Evolutionary conservation across 805 yeast genomes (phyloP), one percentile per base, ranked within the genome.

Genomic region (Schwanniomyces vanrijiae): DNA sequence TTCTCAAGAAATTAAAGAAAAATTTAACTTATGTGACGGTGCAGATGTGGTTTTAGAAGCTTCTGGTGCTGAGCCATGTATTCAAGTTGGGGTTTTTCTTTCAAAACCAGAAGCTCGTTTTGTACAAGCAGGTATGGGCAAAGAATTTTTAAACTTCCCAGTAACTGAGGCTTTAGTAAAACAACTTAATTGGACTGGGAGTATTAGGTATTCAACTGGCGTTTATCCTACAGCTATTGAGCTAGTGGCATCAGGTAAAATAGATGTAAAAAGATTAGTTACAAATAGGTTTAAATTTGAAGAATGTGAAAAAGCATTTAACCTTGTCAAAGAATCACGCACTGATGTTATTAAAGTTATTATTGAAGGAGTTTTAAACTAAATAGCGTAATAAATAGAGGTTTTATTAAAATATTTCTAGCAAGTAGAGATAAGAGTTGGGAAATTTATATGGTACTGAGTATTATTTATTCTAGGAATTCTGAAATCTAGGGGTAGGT

Each of bases 41-140:
- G 58, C 56, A 28, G 55, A 58, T 13, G 69, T 68, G 8, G 49
- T 63, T 3, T 55, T 60, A 19, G 60, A 55, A 44, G 54, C 55
- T 13, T 41, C 59, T 2, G 61, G 61, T 16, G 61, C 54, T 21
- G 61, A 58, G 5, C 45, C 55, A 28, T 55, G 57, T 49, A 51
- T 55, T 20, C 55, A 55, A 33, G 43, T 41, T 5, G 59, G 57
- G 2, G 52, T 53, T 2, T 47, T 44, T 37, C 43, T 51, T 4
- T 46, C 52, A 3, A 39, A 44, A 13, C 52, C 51, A 5, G 59
- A 51, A 26, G 59, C 50, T 3, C 46, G 55, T 19, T 51, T 56
- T 39, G 55, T 50, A 22, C 55, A 55, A 43, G 57, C 58, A 8
- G 63, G 63, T 9, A 55, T 53, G 52, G 58, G 58, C 18, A 53